phyloP scores from a whole-genome alignment of 2,329 filamentous ascomycete species.

The Fusarium denticulatum region DNA sequence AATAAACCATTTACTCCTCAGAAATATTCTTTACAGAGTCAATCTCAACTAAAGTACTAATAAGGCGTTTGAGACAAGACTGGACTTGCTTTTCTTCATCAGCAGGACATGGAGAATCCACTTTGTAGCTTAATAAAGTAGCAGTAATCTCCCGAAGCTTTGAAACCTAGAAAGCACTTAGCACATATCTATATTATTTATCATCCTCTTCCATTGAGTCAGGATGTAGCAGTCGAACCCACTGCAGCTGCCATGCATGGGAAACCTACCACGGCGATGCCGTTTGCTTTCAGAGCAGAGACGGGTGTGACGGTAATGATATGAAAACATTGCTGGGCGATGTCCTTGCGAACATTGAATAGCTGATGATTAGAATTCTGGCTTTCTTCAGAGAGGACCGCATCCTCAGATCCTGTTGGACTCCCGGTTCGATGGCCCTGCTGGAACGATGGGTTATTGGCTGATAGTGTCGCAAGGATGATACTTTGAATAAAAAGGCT shows the following conservation, averaged over 20 bases:
- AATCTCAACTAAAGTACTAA: not conserved
- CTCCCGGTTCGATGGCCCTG: rapidly evolving
- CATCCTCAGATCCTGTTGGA: not conserved
- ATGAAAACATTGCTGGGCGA: not conserved
- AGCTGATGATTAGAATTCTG: not conserved
- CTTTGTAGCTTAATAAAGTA: not conserved
- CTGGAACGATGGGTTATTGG: not conserved
- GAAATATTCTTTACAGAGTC: not conserved
- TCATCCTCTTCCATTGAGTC: not conserved
- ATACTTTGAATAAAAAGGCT: not conserved
- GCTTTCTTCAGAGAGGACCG: not conserved
- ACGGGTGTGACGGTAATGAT: not conserved
- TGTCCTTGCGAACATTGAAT: not conserved
- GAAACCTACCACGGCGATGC: not conserved
- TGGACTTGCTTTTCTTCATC: not conserved
- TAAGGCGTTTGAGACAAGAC: not conserved
- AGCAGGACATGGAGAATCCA: not conserved
- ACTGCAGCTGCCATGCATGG: not conserved
- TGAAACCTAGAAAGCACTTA: not conserved
- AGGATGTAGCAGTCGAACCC: not conserved
- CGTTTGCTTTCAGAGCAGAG: not conserved
- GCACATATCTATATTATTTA: not conserved
- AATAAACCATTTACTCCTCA: not conserved
- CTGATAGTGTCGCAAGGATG: not conserved
- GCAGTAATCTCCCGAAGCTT: not conserved